These are phyloP conservation scores for Puccinellia tenuiflora DNA, from an alignment of 176 grass and related monocot species.

Conservation along the genomic window DNA sequence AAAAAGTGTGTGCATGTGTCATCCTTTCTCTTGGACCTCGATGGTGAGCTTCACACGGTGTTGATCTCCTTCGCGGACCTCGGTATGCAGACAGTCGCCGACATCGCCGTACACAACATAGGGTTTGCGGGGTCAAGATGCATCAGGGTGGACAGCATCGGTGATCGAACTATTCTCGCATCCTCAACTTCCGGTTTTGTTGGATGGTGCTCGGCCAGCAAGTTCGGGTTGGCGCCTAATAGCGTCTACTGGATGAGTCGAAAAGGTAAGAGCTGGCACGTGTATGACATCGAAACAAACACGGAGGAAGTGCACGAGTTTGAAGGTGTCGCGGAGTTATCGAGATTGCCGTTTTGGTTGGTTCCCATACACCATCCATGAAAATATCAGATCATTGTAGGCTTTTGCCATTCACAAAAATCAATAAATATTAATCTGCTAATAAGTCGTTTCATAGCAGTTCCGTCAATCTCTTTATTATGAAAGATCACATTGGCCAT, in stretches of 20 bases:
- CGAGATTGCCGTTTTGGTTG: background rate
- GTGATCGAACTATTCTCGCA: background rate
- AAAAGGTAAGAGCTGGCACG: background rate
- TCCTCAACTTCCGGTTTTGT: background rate
- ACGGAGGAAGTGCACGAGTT: background rate
- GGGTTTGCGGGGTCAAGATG: background rate
- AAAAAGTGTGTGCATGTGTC: background rate
- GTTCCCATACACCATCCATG: background rate
- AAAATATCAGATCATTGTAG: no score
- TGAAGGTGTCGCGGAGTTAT: background rate
- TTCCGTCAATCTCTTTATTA: no score
- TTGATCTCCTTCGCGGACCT: background rate
- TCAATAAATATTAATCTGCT: no score
- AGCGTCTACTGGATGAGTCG: slow-evolving; percentile 10
- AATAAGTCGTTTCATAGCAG: no score
- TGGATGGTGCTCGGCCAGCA: background rate
- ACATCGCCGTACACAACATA: background rate
- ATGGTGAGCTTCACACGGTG: background rate
- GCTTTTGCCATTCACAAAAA: no score
- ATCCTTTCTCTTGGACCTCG: background rate
- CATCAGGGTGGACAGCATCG: background rate
- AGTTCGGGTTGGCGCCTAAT: background rate
- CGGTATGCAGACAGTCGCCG: background rate
- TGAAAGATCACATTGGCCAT: no score
- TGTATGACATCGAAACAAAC: background rate